These are phyloP conservation scores for Colletotrichum cordylinicola DNA, from an alignment of 2,329 filamentous ascomycete genomes.

Conservation along the genomic window DNA sequence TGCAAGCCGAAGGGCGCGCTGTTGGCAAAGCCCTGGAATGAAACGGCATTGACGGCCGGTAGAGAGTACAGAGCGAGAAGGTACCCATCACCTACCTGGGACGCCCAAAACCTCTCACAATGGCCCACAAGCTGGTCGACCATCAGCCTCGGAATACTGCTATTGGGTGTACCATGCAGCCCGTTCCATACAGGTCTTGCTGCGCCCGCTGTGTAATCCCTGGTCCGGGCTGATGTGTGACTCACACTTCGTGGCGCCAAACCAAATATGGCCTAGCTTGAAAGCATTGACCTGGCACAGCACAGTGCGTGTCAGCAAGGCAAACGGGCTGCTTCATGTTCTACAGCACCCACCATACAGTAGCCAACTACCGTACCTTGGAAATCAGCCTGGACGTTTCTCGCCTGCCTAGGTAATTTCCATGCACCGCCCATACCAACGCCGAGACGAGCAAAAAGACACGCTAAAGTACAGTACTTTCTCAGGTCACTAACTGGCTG, in stretches of 20 bases:
- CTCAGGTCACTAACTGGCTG: neutral
- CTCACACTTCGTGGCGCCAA: slow-evolving; percentile 9
- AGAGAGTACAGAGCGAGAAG: neutral
- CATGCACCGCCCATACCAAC: neutral
- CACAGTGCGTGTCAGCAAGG: neutral
- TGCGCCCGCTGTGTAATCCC: neutral
- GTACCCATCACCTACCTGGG: neutral
- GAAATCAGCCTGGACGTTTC: neutral
- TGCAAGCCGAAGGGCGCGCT: neutral
- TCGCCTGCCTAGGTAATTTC: neutral
- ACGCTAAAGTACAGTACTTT: neutral
- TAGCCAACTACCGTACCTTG: neutral
- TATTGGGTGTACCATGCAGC: slow-evolving; percentile 20
- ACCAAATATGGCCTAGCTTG: neutral
- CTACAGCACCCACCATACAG: too few relatives aligned
- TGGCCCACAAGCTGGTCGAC: neutral
- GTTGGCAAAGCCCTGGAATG: slow-evolving; percentile 4
- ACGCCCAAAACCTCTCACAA: neutral
- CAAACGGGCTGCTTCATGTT: neutral
- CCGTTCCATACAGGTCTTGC: neutral
- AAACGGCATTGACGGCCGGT: neutral
- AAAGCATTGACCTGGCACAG: neutral
- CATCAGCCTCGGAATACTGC: neutral
- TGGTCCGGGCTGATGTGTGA: slow-evolving; percentile 5
- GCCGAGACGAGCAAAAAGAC: neutral